These are phyloP conservation scores for Megacollybia platyphylla DNA, from an alignment of 1,284 basidiomycete genomes.

Conservation along the genomic window DNA sequence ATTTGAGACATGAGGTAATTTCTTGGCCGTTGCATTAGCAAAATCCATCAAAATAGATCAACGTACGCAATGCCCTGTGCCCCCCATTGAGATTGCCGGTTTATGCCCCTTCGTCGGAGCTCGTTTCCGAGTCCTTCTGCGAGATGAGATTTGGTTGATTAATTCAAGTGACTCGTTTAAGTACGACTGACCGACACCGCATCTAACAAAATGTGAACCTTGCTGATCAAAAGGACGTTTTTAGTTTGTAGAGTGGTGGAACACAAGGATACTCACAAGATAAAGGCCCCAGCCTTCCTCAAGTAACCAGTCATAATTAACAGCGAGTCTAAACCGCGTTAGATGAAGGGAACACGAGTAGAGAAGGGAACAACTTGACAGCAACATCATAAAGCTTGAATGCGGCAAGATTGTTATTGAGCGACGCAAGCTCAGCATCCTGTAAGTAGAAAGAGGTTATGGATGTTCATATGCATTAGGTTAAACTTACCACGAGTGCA, in stretches of 20 bases:
- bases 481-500: slow-evolving; percentile 42
- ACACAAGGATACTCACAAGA: slow-evolving; percentile 24
- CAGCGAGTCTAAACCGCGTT: slow-evolving; percentile 29
- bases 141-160: too few relatives aligned
- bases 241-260: background rate
- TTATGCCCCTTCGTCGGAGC: slow-evolving; percentile 49
- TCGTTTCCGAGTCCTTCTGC: slow-evolving; percentile 46
- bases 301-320: slow-evolving; percentile 53
- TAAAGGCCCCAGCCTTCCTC: slow-evolving; percentile 61
- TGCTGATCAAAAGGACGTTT: slow-evolving; percentile 26
- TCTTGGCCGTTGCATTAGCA: slow-evolving; percentile 16
- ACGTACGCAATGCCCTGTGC: slow-evolving; percentile 58
- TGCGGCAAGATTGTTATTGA: slow-evolving; percentile 40
- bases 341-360: background rate
- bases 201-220: slow-evolving; percentile 58
- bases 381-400: slow-evolving; percentile 56
- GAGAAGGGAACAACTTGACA: slow-evolving; percentile 34
- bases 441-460: slow-evolving; percentile 15
- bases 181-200: slow-evolving; percentile 25
- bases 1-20: slow-evolving; percentile 34
- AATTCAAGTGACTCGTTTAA: too few relatives aligned
- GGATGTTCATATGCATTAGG: background rate
- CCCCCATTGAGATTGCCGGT: slow-evolving; percentile 56
- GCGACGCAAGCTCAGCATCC: slow-evolving; percentile 56
- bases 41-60: background rate